phyloP scores from a whole-genome alignment of 352 stramenopile species.

The Globisporangium cylindrosporum region DNA sequence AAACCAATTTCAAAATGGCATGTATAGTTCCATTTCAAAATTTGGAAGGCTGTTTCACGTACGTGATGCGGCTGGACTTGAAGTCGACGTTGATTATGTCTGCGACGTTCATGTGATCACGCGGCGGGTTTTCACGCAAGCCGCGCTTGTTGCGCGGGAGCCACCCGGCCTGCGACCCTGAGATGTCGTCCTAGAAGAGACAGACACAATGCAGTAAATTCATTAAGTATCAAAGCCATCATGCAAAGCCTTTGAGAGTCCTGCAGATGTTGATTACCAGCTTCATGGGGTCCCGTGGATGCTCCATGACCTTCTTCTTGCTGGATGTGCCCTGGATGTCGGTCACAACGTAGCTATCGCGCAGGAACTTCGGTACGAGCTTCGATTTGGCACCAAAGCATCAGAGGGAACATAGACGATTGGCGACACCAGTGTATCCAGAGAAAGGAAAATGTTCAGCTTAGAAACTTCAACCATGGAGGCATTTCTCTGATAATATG shows the following conservation, averaged over 20 bases:
- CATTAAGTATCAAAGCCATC: background rate
- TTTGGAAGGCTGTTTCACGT: constrained; percentile 7
- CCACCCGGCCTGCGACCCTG: constrained; percentile 53
- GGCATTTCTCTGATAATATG: background rate
- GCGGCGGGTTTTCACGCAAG: constrained; percentile 49
- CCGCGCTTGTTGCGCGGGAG: constrained; percentile 48
- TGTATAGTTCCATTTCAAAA: background rate
- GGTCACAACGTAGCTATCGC: constrained; percentile 69
- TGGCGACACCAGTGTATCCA: background rate
- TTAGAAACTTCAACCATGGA: background rate
- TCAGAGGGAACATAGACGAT: background rate
- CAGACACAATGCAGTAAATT: background rate
- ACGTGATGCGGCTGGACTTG: constrained; percentile 72
- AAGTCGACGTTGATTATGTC: constrained; percentile 78
- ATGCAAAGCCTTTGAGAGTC: background rate
- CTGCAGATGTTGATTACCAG: constrained; percentile 23
- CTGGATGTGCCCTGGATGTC: constrained; percentile 69
- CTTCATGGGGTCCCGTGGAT: constrained; percentile 46
- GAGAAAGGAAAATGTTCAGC: background rate
- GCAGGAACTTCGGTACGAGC: constrained; percentile 57
- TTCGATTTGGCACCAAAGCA: constrained; percentile 9
- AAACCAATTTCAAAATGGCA: background rate
- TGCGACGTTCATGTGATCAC: constrained; percentile 55
- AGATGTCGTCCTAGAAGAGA: constrained; percentile 46
- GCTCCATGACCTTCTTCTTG: constrained; percentile 36